Evolutionary conservation across 108 stramenopile genomes (phyloP).

Genomic region (Nitzschia putrida): DNA sequence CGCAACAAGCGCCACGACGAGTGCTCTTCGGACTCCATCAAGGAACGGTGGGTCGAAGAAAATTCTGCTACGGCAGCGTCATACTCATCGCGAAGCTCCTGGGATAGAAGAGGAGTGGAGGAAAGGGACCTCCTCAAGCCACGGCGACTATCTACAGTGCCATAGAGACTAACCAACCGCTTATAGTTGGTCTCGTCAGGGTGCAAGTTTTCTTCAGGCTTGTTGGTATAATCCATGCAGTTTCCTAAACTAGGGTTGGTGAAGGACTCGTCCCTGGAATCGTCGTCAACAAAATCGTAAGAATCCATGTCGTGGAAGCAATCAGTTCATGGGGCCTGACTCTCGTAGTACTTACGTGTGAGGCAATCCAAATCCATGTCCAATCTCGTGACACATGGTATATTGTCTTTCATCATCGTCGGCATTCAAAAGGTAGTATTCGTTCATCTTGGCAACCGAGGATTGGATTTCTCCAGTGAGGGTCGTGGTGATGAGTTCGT

Average conservation of each 20-base stretch:
- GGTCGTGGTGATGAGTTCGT: conserved; percentile 45
- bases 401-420: conserved; percentile 51
- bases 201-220: conserved; percentile 50
- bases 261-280: conserved; percentile 48
- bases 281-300: too few species aligned
- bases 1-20: conserved; percentile 3
- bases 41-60: neutral
- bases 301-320: too few species aligned
- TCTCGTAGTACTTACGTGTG: conserved; percentile 44
- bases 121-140: neutral
- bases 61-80: neutral
- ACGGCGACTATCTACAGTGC: conserved; percentile 26
- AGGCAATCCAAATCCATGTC: conserved; percentile 77
- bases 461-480: conserved; percentile 34
- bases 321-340: too few species aligned
- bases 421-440: conserved; percentile 66
- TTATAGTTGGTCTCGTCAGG: conserved; percentile 58
- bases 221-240: conserved; percentile 79
- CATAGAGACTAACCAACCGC: conserved; percentile 54
- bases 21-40: neutral
- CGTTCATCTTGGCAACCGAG: conserved; percentile 79
- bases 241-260: conserved; percentile 64
- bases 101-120: neutral
- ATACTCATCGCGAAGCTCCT: neutral
- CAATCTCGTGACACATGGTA: conserved; percentile 50